A percentile compares a stretch with the other conserved stretches of the same genome.
These are phyloP conservation scores for Fragaria iinumae DNA, from an alignment of 306 rosid genomes.

Conservation along the genomic window DNA sequence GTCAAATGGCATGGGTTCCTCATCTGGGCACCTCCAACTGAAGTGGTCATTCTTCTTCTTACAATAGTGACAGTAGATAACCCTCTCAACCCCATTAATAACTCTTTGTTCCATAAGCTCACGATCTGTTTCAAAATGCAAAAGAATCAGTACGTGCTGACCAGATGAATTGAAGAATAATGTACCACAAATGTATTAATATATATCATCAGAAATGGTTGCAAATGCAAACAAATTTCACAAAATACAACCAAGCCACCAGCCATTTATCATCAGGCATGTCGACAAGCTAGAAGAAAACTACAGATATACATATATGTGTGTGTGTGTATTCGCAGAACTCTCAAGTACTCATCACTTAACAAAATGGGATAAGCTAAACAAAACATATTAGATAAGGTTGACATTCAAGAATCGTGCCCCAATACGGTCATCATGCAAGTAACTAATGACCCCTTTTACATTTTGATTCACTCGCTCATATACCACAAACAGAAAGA, in stretches of 20 bases:
- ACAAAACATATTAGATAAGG: too few relatives aligned
- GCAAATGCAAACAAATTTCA: too few relatives aligned
- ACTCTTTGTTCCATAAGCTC: background rate
- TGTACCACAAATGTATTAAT: background rate
- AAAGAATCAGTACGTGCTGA: too few relatives aligned
- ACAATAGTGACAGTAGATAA: background rate
- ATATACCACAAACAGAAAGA: background rate
- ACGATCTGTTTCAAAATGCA: background rate
- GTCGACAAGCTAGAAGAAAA: background rate
- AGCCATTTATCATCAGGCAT: background rate
- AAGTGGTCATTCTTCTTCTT: background rate
- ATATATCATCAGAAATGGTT: background rate
- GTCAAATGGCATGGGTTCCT: background rate
- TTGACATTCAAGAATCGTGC: too few relatives aligned
- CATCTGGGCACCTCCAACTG: background rate
- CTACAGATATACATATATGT: too few relatives aligned
- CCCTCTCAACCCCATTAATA: background rate
- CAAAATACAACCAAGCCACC: background rate
- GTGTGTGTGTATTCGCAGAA: too few relatives aligned
- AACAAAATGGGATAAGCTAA: too few relatives aligned
- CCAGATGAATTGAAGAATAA: background rate
- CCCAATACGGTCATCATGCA: too few relatives aligned
- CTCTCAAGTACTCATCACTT: too few relatives aligned
- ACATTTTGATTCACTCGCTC: background rate
- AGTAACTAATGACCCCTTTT: background rate